Evolutionary conservation across 2,329 filamentous ascomycete genomes (phyloP).

Genomic region (Fusarium pseudocircinatum): DNA sequence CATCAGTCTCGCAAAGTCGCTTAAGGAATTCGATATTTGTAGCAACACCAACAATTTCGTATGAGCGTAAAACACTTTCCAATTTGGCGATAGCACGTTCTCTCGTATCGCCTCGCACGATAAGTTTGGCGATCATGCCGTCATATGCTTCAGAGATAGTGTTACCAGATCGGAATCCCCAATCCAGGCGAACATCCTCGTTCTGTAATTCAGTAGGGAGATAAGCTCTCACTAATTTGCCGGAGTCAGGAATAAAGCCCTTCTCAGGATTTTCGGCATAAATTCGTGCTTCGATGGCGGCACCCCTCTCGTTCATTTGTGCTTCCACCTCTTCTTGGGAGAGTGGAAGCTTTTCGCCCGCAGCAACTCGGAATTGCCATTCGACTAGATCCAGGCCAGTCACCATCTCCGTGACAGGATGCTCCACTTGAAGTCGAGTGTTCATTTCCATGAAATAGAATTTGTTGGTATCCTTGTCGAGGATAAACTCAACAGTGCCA

Average conservation of each 20-base stretch:
- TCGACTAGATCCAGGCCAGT: conserved; percentile 82
- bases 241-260: conserved; percentile 95
- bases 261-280: conserved; percentile 94
- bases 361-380: conserved; percentile 88
- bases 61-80: conserved; percentile 80
- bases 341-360: conserved; percentile 65
- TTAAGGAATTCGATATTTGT: conserved; percentile 99
- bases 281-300: conserved; percentile 94
- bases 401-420: conserved; percentile 84
- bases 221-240: conserved; percentile 82
- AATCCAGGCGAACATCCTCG: conserved; percentile 86
- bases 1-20: conserved; percentile 79
- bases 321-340: conserved; percentile 73
- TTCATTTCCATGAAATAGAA: conserved; percentile 90
- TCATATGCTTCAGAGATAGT: conserved; percentile 96
- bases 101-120: conserved; percentile 83
- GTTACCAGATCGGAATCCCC: conserved; percentile 90
- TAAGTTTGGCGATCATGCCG: conserved; percentile 98
- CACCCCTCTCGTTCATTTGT: conserved; percentile 78
- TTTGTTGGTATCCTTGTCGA: conserved; percentile 81
- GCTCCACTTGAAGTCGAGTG: conserved; percentile 93
- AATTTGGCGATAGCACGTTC: conserved; percentile 86
- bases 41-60: conserved; percentile 90
- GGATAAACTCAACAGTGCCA: conserved; percentile 90
- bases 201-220: conserved; percentile 69